Evolutionary conservation across 345 rosid genomes (phyloP).

Genomic region (Camelina neglecta): DNA sequence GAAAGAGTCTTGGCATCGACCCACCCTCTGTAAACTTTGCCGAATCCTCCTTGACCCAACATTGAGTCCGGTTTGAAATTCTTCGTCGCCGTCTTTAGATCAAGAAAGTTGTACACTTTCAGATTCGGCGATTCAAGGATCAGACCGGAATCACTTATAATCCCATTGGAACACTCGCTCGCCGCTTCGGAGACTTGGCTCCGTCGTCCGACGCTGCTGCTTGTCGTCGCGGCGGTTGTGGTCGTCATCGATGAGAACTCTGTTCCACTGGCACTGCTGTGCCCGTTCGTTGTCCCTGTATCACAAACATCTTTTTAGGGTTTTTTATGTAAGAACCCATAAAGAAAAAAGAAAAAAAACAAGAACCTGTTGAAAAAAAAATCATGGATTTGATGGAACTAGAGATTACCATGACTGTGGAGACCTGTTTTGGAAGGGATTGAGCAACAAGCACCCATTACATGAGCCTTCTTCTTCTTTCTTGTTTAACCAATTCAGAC

Average conservation of each 20-base stretch:
- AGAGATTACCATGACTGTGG: slow-evolving; percentile 29
- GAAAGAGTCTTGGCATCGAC: slow-evolving; percentile 61
- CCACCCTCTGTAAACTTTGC: slow-evolving; percentile 87
- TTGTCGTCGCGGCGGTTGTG: slow-evolving; percentile 42
- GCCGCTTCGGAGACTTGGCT: slow-evolving; percentile 55
- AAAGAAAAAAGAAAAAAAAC: neutral
- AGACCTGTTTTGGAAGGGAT: slow-evolving; percentile 10
- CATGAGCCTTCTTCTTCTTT: slow-evolving; percentile 21
- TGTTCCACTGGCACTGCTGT: slow-evolving; percentile 45
- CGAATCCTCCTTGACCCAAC: slow-evolving; percentile 88
- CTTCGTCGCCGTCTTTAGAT: slow-evolving; percentile 64
- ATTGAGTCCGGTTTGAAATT: slow-evolving; percentile 65
- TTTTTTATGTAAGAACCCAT: neutral
- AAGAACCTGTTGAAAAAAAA: neutral
- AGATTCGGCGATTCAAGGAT: slow-evolving; percentile 51
- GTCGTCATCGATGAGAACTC: slow-evolving; percentile 39
- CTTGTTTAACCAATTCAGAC: slow-evolving; percentile 31
- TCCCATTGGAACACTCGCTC: slow-evolving; percentile 47
- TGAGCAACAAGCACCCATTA: slow-evolving; percentile 38
- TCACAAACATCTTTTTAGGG: neutral
- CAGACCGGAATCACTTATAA: slow-evolving; percentile 30
- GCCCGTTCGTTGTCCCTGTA: slow-evolving; percentile 33
- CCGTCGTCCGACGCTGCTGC: slow-evolving; percentile 45
- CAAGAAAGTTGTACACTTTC: slow-evolving; percentile 62
- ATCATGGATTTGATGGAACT: neutral